Percentiles rank a stretch among this genome's conserved stretches.
Conservation (phyloP, 768 basidiomycete genomes). For the Boletus rubroflammeus region DNA sequence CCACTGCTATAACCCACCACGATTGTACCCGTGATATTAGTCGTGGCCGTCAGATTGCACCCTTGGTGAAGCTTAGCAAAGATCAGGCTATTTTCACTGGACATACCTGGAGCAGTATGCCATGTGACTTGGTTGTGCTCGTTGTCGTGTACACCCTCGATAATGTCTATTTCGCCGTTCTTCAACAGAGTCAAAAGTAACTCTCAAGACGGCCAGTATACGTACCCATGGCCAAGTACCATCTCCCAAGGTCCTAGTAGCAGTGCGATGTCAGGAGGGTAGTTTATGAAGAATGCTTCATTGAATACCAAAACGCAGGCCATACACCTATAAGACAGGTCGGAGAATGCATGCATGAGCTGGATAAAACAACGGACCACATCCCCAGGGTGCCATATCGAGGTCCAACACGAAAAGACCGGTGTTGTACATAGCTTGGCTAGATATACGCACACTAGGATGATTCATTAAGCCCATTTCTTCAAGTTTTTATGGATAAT, state of each 20-base stretch:
- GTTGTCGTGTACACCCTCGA: conserved; percentile 83
- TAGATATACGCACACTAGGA: conserved; percentile 72
- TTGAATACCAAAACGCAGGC: conserved; percentile 73
- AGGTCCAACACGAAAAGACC: conserved; percentile 85
- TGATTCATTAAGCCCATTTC: neutral
- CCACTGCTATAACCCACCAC: conserved; percentile 44
- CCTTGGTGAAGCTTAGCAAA: conserved; percentile 34
- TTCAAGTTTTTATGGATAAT: neutral
- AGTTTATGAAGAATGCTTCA: neutral
- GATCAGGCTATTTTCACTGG: neutral
- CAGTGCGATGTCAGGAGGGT: conserved; percentile 2
- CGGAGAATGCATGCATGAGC: neutral
- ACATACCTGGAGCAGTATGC: conserved; percentile 63
- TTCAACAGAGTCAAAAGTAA: conserved; percentile 27
- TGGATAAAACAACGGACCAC: conserved; percentile 44
- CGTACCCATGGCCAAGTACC: conserved; percentile 64
- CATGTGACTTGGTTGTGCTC: conserved; percentile 82
- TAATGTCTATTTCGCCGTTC: conserved; percentile 80
- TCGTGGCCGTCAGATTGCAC: conserved; percentile 52
- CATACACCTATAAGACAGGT: conserved; percentile 53
- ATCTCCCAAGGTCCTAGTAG: conserved; percentile 38
- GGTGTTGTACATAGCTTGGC: conserved; percentile 57
- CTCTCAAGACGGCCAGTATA: conserved; percentile 5
- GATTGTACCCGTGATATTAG: conserved; percentile 59
- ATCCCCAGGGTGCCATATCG: conserved; percentile 84